Evolutionary conservation across 176 grass and related monocot genomes (phyloP).

Genomic region (Avena insularis): DNA sequence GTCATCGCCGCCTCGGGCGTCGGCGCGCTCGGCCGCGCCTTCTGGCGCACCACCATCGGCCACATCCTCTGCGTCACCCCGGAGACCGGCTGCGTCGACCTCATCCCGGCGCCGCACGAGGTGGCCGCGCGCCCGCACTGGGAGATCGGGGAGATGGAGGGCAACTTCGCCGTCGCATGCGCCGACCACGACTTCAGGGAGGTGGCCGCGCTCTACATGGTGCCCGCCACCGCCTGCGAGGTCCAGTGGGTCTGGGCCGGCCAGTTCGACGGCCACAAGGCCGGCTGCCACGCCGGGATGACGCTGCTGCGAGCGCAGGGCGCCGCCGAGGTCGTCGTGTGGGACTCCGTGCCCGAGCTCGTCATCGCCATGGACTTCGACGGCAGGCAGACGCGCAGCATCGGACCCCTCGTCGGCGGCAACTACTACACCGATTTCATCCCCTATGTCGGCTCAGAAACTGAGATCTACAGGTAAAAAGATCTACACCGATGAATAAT

Average conservation of each 20-base stretch:
- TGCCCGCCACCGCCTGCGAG: neutral
- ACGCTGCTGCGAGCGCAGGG: slow-evolving; percentile 52
- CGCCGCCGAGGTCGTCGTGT: slow-evolving; percentile 47
- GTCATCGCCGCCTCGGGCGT: slow-evolving; percentile 41
- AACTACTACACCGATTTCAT: slow-evolving; percentile 46
- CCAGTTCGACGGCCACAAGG: neutral
- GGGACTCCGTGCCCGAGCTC: neutral
- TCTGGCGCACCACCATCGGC: slow-evolving; percentile 67
- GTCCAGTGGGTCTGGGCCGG: neutral
- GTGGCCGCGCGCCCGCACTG: neutral
- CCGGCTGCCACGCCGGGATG: slow-evolving; percentile 30
- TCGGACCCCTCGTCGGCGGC: neutral
- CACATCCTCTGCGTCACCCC: slow-evolving; percentile 55
- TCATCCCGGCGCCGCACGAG: slow-evolving; percentile 35
- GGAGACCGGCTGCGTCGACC: neutral
- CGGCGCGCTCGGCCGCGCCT: slow-evolving; percentile 47
- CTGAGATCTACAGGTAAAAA: slow-evolving; percentile 47
- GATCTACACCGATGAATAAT: too few relatives aligned
- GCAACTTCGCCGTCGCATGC: slow-evolving; percentile 39
- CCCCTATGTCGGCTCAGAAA: slow-evolving; percentile 54
- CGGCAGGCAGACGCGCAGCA: slow-evolving; percentile 31
- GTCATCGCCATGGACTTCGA: slow-evolving; percentile 50
- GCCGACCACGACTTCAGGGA: neutral
- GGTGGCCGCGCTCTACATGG: slow-evolving; percentile 8
- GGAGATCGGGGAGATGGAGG: slow-evolving; percentile 77